Evolutionary conservation across 2,329 filamentous ascomycete genomes (phyloP).

Genomic region (Exserohilum turcica): DNA sequence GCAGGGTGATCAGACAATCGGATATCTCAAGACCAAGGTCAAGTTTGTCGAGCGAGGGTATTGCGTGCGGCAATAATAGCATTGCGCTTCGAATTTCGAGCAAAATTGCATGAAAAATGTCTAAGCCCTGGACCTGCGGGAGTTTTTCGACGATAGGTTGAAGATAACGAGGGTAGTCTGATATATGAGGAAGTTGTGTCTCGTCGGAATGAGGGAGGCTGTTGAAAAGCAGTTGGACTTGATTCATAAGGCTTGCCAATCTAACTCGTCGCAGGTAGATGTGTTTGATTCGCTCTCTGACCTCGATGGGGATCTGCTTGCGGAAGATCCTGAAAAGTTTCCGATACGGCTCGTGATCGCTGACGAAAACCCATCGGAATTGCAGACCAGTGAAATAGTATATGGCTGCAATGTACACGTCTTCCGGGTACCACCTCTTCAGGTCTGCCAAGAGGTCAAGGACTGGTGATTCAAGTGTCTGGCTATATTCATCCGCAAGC

Average conservation of each 20-base stretch:
- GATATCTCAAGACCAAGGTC: neutral
- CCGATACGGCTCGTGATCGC: neutral
- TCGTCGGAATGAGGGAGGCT: rapidly evolving
- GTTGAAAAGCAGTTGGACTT: neutral
- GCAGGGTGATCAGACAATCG: neutral
- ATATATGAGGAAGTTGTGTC: rapidly evolving
- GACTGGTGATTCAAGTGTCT: neutral
- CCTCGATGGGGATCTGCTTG: neutral
- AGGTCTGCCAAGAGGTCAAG: neutral
- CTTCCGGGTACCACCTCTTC: neutral
- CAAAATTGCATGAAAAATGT: neutral
- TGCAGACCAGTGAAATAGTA: neutral
- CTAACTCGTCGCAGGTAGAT: neutral
- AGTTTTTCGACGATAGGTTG: neutral
- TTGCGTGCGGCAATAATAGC: rapidly evolving
- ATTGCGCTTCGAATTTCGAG: neutral
- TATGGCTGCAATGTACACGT: neutral
- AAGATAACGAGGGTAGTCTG: neutral
- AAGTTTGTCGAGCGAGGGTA: neutral
- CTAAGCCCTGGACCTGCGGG: rapidly evolving
- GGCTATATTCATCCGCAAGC: neutral
- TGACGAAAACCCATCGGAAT: neutral
- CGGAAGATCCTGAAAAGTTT: neutral
- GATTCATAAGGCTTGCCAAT: neutral
- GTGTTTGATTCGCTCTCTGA: neutral